These are phyloP conservation scores for Pholiota conissans DNA, from an alignment of 768 basidiomycete genomes.

Conservation along the genomic window DNA sequence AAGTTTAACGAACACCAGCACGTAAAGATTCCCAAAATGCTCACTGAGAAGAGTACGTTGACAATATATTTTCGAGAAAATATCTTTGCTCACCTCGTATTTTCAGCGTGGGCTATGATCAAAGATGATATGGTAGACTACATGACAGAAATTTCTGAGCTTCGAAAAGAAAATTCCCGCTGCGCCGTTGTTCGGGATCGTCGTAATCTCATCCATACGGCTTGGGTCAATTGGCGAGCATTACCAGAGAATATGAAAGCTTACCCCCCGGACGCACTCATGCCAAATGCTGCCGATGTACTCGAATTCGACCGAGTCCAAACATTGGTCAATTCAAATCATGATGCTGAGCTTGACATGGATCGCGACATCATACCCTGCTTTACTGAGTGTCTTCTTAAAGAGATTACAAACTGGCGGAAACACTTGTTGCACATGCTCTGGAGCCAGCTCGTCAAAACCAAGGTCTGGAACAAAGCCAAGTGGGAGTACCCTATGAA, in stretches of 20 bases:
- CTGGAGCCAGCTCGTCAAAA: no score
- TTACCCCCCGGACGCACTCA: slow-evolving; percentile 15
- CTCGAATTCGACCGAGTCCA: slow-evolving; percentile 13
- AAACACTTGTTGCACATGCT: no score
- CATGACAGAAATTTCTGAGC: slow-evolving; percentile 20
- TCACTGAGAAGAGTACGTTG: slow-evolving; percentile 1
- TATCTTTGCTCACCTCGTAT: neutral
- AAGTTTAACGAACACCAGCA: neutral
- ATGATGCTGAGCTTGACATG: neutral
- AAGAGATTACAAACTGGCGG: no score
- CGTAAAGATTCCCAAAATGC: slow-evolving; percentile 14
- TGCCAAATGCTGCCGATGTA: slow-evolving; percentile 28
- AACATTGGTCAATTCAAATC: slow-evolving; percentile 11
- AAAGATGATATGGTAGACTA: slow-evolving; percentile 24
- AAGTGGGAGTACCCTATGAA: no score
- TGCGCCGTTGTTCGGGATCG: slow-evolving; percentile 18
- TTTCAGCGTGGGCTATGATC: slow-evolving; percentile 28
- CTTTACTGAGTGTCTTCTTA: neutral
- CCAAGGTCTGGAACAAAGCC: no score
- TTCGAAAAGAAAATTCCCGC: slow-evolving; percentile 20
- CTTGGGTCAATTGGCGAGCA: slow-evolving; percentile 24
- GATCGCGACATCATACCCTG: neutral
- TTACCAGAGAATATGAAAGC: neutral
- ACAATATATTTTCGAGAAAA: neutral
- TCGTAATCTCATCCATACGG: slow-evolving; percentile 13